Percentiles rank a stretch among this genome's conserved stretches.
Conservation (phyloP, 2,329 filamentous ascomycete genomes). For the Rutstroemia sp. region DNA sequence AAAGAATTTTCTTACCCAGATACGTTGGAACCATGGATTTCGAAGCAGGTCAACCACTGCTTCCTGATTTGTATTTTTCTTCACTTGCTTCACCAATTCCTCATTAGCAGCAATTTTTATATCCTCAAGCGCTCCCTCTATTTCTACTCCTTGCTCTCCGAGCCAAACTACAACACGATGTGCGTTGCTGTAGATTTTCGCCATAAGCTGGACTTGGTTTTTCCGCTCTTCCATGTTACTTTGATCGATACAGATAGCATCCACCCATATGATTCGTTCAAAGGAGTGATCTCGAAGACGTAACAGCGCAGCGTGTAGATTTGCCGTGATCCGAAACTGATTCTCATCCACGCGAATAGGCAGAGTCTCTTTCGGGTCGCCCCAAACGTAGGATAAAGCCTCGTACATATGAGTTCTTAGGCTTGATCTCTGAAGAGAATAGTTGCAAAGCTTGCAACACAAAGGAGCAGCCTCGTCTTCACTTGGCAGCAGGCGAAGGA, state of each 20-base stretch:
- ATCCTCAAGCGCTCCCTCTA: too few species aligned
- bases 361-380: background rate
- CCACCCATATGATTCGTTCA: slow-evolving; percentile 1
- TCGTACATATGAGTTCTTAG: slow-evolving; percentile 1
- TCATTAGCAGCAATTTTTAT: too few species aligned
- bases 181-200: slow-evolving; percentile 12
- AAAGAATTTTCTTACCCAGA: background rate
- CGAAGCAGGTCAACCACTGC: background rate
- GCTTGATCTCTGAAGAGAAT: background rate
- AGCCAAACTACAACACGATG: slow-evolving; percentile 12
- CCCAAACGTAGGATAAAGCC: slow-evolving; percentile 10
- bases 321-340: slow-evolving; percentile 2
- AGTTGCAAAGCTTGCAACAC: background rate
- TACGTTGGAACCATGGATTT: background rate
- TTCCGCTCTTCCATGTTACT: background rate
- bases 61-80: background rate
- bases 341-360: slow-evolving; percentile 1
- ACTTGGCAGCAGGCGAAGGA: background rate
- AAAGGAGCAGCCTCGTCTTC: background rate
- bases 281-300: slow-evolving; percentile 7
- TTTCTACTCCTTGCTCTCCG: slow-evolving; percentile 3
- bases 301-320: slow-evolving; percentile 5
- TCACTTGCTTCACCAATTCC: too few species aligned
- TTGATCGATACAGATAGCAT: background rate
- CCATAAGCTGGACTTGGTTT: slow-evolving; percentile 13